These are phyloP conservation scores for Solanum ahanhuiri DNA, from an alignment of 257 asterid genomes.

Conservation along the genomic window DNA sequence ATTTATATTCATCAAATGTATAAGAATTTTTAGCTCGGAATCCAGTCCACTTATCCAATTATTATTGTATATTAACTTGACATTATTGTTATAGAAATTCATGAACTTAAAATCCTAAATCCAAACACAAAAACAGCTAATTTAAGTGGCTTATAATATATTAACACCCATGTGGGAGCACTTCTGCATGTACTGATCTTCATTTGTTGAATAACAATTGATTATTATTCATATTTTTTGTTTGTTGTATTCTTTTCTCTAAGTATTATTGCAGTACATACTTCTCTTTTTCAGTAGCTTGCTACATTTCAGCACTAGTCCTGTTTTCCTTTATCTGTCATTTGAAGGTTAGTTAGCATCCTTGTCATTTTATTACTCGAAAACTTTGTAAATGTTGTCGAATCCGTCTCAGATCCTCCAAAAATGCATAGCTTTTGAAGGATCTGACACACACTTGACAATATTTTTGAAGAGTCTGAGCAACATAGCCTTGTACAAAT, in stretches of 20 bases:
- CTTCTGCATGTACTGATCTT: neutral
- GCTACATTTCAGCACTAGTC: neutral
- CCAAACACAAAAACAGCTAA: neutral
- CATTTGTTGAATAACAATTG: neutral
- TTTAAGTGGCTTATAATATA: neutral
- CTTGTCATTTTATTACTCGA: neutral
- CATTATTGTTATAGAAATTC: too few species aligned
- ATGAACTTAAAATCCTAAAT: too few species aligned
- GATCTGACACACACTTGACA: neutral
- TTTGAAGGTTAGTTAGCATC: neutral
- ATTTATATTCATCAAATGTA: too few species aligned
- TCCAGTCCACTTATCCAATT: too few species aligned
- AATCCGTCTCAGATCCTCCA: too few species aligned
- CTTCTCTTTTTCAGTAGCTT: neutral
- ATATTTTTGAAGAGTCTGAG: neutral
- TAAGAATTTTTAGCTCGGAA: too few species aligned
- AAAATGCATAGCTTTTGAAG: neutral
- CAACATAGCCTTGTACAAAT: neutral
- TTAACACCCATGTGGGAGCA: neutral
- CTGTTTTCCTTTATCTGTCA: neutral
- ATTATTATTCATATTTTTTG: too few species aligned
- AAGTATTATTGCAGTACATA: neutral
- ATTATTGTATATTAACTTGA: too few species aligned
- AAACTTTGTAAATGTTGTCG: neutral
- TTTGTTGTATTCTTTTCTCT: too few species aligned